Conservation (phyloP, 2,329 filamentous ascomycete species). For the Colletotrichum sp. region DNA sequence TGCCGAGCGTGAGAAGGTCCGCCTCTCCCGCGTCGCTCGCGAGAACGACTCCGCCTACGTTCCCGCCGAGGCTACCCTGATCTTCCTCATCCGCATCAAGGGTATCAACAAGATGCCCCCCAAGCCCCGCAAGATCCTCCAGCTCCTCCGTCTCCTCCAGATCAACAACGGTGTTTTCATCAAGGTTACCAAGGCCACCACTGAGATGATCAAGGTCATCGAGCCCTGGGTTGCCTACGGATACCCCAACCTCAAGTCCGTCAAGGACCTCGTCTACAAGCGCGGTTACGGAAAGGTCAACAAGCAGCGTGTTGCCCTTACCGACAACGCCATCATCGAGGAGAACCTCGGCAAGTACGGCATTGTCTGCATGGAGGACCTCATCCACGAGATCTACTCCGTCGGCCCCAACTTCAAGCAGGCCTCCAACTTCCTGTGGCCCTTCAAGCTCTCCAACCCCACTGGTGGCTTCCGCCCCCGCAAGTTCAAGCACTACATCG, state of each 20-base stretch:
- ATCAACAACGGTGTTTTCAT: constrained; percentile 99
- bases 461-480: constrained; percentile 93
- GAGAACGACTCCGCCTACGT: constrained; percentile 93
- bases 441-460: constrained; percentile 99
- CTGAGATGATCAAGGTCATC: constrained; percentile 97
- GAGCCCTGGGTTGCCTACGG: constrained; percentile 99
- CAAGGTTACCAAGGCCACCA: constrained; percentile 95
- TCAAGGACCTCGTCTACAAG: constrained; percentile 99
- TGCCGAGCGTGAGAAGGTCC: constrained; percentile 97
- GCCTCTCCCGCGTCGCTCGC: constrained; percentile 88
- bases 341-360: constrained; percentile 96
- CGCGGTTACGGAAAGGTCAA: constrained; percentile 98
- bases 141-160: constrained; percentile 98
- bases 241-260: constrained; percentile 98
- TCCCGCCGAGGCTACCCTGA: constrained; percentile 91
- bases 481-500: constrained; percentile 99
- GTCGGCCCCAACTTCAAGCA: constrained; percentile 99
- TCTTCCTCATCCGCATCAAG: constrained; percentile 99
- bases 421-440: constrained; percentile 99
- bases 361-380: constrained; percentile 98
- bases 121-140: constrained; percentile 99
- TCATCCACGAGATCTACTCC: constrained; percentile 99
- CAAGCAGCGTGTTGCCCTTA: constrained; percentile 96
- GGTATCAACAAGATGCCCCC: constrained; percentile 99
- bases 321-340: constrained; percentile 98